Evolutionary conservation across 2,329 filamentous ascomycete genomes (phyloP).

Genomic region (Ceratocystis eucalypticola): DNA sequence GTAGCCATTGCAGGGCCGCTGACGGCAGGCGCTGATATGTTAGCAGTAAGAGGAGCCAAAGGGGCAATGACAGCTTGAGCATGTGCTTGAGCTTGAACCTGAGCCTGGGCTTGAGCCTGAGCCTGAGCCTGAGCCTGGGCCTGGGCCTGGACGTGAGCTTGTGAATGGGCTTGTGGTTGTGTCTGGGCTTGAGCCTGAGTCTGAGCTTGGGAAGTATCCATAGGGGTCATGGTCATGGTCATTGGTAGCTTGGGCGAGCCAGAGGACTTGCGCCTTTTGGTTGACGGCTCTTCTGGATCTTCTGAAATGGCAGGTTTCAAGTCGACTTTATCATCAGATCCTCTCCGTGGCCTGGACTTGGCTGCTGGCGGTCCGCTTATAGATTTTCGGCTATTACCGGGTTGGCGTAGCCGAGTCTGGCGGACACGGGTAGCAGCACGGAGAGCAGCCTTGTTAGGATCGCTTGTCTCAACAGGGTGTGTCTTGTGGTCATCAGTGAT

Average conservation of each 20-base stretch:
- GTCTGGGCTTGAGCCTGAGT: constrained; percentile 21
- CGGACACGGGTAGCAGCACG: constrained; percentile 26
- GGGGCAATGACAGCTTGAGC: constrained; percentile 27
- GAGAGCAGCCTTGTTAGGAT: constrained; percentile 14
- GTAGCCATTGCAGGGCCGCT: constrained; percentile 26
- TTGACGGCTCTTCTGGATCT: constrained; percentile 34
- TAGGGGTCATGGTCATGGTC: constrained; percentile 66
- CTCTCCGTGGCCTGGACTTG: constrained; percentile 7
- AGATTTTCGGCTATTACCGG: constrained; percentile 18
- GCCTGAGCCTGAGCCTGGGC: neutral
- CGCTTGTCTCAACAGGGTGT: constrained; percentile 30
- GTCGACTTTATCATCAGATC: constrained; percentile 17
- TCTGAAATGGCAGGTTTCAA: constrained; percentile 5
- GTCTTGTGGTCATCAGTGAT: constrained; percentile 98
- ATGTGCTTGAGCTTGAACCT: neutral
- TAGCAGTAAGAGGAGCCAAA: constrained; percentile 20
- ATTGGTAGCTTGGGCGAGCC: constrained; percentile 60
- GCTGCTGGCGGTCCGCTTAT: neutral
- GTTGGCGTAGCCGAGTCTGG: constrained; percentile 24
- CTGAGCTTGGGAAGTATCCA: constrained; percentile 43
- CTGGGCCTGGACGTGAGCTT: constrained; percentile 22
- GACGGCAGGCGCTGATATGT: neutral
- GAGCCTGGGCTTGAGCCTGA: neutral
- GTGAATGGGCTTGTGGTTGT: constrained; percentile 22
- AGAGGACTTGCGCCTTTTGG: constrained; percentile 66